Evolutionary conservation across 2,329 filamentous ascomycete species (phyloP).

Genomic region (Fusarium kyushuense): DNA sequence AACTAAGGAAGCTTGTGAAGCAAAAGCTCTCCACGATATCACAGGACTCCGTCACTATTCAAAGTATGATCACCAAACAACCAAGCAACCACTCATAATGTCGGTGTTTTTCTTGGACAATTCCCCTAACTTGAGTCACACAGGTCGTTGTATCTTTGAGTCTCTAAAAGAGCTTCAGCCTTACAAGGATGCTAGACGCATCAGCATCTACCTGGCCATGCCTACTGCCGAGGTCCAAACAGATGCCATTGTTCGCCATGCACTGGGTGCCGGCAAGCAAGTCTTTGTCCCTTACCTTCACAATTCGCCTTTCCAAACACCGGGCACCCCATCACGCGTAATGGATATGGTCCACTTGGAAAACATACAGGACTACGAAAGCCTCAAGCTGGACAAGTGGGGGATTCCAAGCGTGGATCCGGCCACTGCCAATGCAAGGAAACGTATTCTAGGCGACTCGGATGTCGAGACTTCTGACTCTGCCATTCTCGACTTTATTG

Average conservation of each 20-base stretch:
- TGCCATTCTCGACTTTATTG: slow-evolving; percentile 80
- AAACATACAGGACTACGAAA: slow-evolving; percentile 81
- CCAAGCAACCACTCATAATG: slow-evolving; percentile 17
- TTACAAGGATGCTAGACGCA: slow-evolving; percentile 78
- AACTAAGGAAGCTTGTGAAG: slow-evolving; percentile 78
- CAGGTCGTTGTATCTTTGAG: slow-evolving; percentile 75
- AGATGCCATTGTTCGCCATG: slow-evolving; percentile 82
- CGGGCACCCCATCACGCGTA: slow-evolving; percentile 70
- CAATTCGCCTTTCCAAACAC: slow-evolving; percentile 62
- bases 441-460: slow-evolving; percentile 78
- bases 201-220: slow-evolving; percentile 96
- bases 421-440: slow-evolving; percentile 72
- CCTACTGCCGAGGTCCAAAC: slow-evolving; percentile 88
- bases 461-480: slow-evolving; percentile 59
- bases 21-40: slow-evolving; percentile 71
- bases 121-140: slow-evolving; percentile 36
- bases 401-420: slow-evolving; percentile 88
- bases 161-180: slow-evolving; percentile 75
- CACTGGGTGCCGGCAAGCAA: slow-evolving; percentile 79
- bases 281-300: slow-evolving; percentile 95
- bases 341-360: slow-evolving; percentile 96
- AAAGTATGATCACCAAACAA: slow-evolving; percentile 70
- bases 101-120: slow-evolving; percentile 9
- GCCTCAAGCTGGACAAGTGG: slow-evolving; percentile 84
- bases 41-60: slow-evolving; percentile 70